phyloP scores from a whole-genome alignment of 148 eudicot species.

The Rhododendron kiyosumense region DNA sequence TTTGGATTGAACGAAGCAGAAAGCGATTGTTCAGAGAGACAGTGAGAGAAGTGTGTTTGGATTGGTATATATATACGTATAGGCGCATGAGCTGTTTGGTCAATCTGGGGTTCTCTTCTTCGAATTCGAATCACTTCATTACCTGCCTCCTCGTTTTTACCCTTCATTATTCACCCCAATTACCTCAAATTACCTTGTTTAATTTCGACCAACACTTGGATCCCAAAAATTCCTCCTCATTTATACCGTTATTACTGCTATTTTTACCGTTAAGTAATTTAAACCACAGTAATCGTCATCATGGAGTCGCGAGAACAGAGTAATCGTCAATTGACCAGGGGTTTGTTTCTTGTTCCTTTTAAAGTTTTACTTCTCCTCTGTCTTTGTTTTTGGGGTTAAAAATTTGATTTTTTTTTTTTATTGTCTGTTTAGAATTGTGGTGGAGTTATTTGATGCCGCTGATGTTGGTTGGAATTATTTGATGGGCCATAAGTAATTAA shows the following conservation, averaged over 20 bases:
- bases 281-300: conserved; percentile 13
- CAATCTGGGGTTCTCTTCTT: conserved; percentile 55
- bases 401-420: not conserved
- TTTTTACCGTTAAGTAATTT: conserved; percentile 13
- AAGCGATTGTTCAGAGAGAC: not conserved
- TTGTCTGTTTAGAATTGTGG: not conserved
- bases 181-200: conserved; percentile 34
- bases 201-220: conserved; percentile 22
- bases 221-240: conserved; percentile 11
- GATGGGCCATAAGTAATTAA: not conserved
- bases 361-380: not conserved
- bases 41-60: not conserved
- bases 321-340: conserved; percentile 64
- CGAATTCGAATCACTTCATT: conserved; percentile 70
- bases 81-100: conserved; percentile 84
- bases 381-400: not conserved
- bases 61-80: not conserved
- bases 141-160: conserved; percentile 56
- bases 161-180: conserved; percentile 53
- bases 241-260: conserved; percentile 14
- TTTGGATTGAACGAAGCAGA: not conserved
- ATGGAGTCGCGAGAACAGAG: conserved; percentile 61
- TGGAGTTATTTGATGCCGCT: not conserved
- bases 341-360: conserved; percentile 23
- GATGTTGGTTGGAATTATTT: not conserved